phyloP scores from a whole-genome alignment of 164 flowering plant species.

The Stephania japonica region DNA sequence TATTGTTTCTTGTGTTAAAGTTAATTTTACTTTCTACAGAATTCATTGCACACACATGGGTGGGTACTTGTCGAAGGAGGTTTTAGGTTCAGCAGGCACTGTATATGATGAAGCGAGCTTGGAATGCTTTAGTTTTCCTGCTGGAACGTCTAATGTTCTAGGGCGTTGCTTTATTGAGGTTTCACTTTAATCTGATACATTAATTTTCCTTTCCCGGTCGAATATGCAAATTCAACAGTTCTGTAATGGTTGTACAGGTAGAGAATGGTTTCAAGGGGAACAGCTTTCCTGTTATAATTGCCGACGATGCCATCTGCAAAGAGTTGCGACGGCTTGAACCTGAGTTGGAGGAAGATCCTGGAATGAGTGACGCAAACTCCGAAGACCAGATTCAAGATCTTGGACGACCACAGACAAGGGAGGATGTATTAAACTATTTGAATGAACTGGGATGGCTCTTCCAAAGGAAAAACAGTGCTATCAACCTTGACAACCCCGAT shows the following conservation, averaged over 20 bases:
- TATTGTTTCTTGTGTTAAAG: neutral
- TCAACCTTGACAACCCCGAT: constrained; percentile 24
- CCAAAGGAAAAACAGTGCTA: constrained; percentile 40
- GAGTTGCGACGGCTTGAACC: constrained; percentile 71
- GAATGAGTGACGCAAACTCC: constrained; percentile 21
- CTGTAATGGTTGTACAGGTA: constrained; percentile 37
- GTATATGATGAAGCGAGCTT: constrained; percentile 44
- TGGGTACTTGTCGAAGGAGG: constrained; percentile 49
- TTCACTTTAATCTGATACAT: constrained; percentile 30
- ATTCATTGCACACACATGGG: constrained; percentile 69
- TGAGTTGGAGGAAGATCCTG: constrained; percentile 39
- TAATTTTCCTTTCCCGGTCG: neutral
- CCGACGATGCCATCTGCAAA: constrained; percentile 60
- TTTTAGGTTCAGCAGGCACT: constrained; percentile 30
- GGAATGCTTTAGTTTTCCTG: constrained; percentile 38
- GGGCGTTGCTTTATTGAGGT: constrained; percentile 96
- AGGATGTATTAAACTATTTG: constrained; percentile 63
- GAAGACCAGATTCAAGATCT: constrained; percentile 32
- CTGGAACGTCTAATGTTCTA: constrained; percentile 30
- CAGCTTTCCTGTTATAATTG: constrained; percentile 79
- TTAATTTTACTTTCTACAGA: constrained; percentile 32
- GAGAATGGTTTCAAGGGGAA: constrained; percentile 82
- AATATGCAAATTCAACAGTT: neutral
- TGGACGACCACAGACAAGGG: constrained; percentile 46
- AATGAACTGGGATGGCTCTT: constrained; percentile 95